Evolutionary conservation across 1,139 yeast genomes (phyloP), one percentile per base, ranked within the genome.

Genomic region (Blastobotrys aristatus): DNA sequence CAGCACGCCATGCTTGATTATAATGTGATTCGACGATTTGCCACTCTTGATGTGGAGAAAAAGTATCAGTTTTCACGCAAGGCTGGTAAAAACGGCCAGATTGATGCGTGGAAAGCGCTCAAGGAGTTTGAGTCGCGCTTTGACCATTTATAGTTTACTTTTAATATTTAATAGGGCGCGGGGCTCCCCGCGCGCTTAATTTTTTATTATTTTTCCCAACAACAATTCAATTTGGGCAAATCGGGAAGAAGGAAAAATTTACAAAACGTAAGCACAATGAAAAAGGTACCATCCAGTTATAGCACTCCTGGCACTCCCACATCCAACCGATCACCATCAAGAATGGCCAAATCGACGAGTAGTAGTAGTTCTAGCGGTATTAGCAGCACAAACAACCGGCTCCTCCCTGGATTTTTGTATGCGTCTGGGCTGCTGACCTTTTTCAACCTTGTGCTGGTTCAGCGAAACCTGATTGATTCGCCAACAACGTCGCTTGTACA

Each of bases 31-130:
- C 47, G 52, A 20, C 50, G 63, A 24, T 63, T 57, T 40, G 50
- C 53, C 22, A 49, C 53, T 3, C 52, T 63, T 32, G 45, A 59
- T 6, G 47, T 54, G 13, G 62, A 56, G 33, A 56, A 57, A 42
- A 63, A 62, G 47, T 48, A 49, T 18, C 52, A 45, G 40, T 67
- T 61, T 40, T 57, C 68, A 7, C 55, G 65, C 26, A 59, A 61
- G 31, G 59, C 64, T n/a, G 70, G 70, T 21, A 58, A 57, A 46
- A 52, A 57, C 26, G 69, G 69, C 24, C 50, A 58, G 18, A 51
- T 48, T 3, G 63, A 63, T 18, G 62, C 62, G 11, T 53, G 58
- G 53, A 51, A 47, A n/a, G 50, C 57, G 36, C 40, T 60, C 20
- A 39, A 44, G 18, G 42, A 44, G 14, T 44, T 60, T n/a, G 61